phyloP scores from a whole-genome alignment of 176 grass and related monocot species.

The Carex parvula region DNA sequence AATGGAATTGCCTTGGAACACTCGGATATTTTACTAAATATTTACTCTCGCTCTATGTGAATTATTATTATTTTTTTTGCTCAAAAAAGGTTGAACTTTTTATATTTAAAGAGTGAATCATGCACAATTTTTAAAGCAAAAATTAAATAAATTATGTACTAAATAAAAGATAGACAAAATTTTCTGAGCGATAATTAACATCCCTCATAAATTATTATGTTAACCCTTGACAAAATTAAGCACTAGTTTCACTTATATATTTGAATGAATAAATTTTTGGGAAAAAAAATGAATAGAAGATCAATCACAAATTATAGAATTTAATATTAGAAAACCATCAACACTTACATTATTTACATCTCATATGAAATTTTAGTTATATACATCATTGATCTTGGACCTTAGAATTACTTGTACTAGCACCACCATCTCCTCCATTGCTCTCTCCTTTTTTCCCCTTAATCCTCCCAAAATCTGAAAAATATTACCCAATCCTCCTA shows the following conservation, averaged over 20 bases:
- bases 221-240: background rate
- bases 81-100: no score
- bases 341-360: background rate
- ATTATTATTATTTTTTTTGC: no score
- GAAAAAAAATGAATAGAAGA: background rate
- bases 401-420: background rate
- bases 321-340: conserved; percentile 3
- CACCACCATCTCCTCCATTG: background rate
- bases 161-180: no score
- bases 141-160: no score
- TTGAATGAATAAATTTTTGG: background rate
- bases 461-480: no score
- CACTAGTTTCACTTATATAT: background rate
- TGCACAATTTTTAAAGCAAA: no score
- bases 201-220: no score
- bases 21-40: no score
- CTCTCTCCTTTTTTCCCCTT: background rate
- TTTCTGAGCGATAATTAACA: no score
- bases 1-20: background rate
- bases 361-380: background rate
- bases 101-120: no score
- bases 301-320: background rate
- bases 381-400: background rate
- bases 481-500: no score
- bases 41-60: no score